Conservation (phyloP, 2,329 filamentous ascomycete species). For the Epichloe aotearoae region DNA sequence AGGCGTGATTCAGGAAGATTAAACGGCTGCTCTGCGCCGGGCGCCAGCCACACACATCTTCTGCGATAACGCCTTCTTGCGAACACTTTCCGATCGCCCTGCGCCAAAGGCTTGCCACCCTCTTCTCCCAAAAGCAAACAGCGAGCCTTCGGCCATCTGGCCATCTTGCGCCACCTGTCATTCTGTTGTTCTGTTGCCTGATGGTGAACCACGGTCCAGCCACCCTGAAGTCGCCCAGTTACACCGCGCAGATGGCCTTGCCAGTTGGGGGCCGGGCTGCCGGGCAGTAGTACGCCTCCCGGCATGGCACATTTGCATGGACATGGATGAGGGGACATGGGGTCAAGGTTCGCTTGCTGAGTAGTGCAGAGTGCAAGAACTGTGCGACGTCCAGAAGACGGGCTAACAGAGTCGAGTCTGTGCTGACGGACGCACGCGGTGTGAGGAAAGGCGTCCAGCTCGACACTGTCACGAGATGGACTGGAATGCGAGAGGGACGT, state of each 20-base stretch:
- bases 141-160: neutral
- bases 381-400: neutral
- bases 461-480: no score
- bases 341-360: no score
- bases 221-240: constrained; percentile 3
- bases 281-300: neutral
- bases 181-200: constrained; percentile 8
- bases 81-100: no score
- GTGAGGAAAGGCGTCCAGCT: no score
- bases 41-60: no score
- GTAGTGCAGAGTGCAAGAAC: no score
- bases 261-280: neutral
- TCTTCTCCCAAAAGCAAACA: neutral
- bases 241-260: neutral
- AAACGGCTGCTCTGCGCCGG: no score
- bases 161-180: neutral
- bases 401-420: neutral
- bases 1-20: no score
- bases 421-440: no score
- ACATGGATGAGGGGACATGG: neutral
- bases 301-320: neutral
- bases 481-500: no score
- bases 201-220: constrained; percentile 3
- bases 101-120: no score
- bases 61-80: no score